Evolutionary conservation across 306 rosid species (phyloP), one percentile per base, ranked within the genome.

Genomic region (Rosa rugosa): DNA sequence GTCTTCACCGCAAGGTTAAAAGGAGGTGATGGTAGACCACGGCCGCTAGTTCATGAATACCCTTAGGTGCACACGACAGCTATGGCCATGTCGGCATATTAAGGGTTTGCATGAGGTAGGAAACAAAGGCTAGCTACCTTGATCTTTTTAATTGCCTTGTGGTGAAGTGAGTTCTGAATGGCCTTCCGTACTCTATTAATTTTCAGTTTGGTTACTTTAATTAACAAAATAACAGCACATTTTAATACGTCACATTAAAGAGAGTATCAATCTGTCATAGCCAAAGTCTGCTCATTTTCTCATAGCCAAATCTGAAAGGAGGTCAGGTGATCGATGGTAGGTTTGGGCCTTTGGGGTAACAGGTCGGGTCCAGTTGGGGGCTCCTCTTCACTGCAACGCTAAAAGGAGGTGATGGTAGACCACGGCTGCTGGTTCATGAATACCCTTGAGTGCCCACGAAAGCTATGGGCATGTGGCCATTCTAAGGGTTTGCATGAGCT

Each of bases 401-500:
- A 70, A 90, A 87, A 86, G 86, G 89, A 88, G 62, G 76, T 79
- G 86, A 86, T 62, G 84, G 91, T 69, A 78, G n/a, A 77, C 75
- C 83, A 82, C 84, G 80, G 84, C 94, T 88, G 94, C 93, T 76
- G 64, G 73, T 88, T 88, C 94, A 91, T 89, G 93, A 57, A 78
- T 36, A 65, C 93, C 90, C 76, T 4, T 91, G 64, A 64, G 66
- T 81, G 79, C 68, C 27, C 65, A 75, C 11, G 1, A 5, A n/a
- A 22, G 64, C 34, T 57, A 57, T 18, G 12, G 10, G 38, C 14
- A 27, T 25, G 36, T 25, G 17, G 36, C 17, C 38, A 60, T 60
- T 27, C 38, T 60, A 60, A 60, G 38, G 67, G 67, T 60, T 60
- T 60, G 67, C 40, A 60, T 60, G 67, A 25, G 67, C 38, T 27